These are phyloP conservation scores for Geotrichum australiense DNA, from an alignment of 1,139 yeast species.

Conservation along the genomic window DNA sequence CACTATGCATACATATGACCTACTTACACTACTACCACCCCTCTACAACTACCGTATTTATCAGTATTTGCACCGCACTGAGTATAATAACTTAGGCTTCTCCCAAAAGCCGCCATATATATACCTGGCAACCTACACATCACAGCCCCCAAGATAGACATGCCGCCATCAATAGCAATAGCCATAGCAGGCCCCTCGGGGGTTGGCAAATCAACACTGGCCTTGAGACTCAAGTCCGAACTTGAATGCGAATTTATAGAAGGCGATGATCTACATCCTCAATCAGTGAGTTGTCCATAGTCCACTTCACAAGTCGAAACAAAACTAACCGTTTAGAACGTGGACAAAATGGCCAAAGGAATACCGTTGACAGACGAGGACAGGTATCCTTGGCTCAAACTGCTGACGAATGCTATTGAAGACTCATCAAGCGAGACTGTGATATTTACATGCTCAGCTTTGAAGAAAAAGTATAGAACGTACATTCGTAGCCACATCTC, in stretches of 20 bases:
- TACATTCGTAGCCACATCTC: constrained; percentile 37
- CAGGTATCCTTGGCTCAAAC: constrained; percentile 79
- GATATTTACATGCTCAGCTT: constrained; percentile 77
- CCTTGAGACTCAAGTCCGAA: constrained; percentile 42
- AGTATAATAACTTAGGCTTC: too few relatives aligned
- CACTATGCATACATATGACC: too few relatives aligned
- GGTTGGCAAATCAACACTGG: constrained; percentile 83
- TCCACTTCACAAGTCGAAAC: too few relatives aligned
- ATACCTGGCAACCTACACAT: too few relatives aligned
- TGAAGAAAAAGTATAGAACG: constrained; percentile 67
- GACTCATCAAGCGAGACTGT: constrained; percentile 20
- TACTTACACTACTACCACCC: too few relatives aligned
- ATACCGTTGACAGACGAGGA: constrained; percentile 82
- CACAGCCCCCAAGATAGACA: too few relatives aligned
- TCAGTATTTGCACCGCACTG: too few relatives aligned
- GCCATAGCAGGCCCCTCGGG: constrained; percentile 91
- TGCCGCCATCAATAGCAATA: constrained; percentile 26
- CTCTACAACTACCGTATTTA: too few relatives aligned
- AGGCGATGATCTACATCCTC: constrained; percentile 78
- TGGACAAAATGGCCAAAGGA: constrained; percentile 76
- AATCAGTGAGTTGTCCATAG: constrained; percentile 29
- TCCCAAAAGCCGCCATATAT: too few relatives aligned
- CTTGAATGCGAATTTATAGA: constrained; percentile 56
- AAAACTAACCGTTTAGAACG: constrained; percentile 38
- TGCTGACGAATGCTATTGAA: constrained; percentile 36